phyloP scores from a whole-genome alignment of 495 filamentous ascomycete genomes.

The Talaromyces nanjingensis region DNA sequence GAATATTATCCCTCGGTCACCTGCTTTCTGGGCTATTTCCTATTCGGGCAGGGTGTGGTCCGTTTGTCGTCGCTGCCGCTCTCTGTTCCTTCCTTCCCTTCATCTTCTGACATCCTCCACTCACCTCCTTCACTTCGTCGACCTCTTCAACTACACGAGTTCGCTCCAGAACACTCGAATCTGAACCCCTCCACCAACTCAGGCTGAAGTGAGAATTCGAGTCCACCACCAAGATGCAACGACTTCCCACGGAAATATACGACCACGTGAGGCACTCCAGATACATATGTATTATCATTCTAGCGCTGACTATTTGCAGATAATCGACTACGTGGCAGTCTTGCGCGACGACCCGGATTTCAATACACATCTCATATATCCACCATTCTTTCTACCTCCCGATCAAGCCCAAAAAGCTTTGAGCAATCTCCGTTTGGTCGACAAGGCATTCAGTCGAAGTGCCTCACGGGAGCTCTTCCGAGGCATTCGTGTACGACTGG shows the following conservation, averaged over 20 bases:
- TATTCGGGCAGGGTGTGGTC: no score
- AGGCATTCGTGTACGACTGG: not conserved
- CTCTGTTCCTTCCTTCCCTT: no score
- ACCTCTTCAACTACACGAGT: no score
- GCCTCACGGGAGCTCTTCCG: not conserved
- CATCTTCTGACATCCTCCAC: no score
- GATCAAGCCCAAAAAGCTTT: not conserved
- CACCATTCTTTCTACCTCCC: not conserved
- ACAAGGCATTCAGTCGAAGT: not conserved
- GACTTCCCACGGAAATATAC: not conserved
- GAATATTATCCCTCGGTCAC: no score
- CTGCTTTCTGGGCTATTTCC: no score
- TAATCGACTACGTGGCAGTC: not conserved
- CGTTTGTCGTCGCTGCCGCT: no score
- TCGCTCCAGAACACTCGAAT: no score
- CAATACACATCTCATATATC: not conserved
- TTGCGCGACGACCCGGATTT: not conserved
- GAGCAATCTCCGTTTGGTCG: not conserved
- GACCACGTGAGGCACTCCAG: not conserved
- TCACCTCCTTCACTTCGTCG: no score
- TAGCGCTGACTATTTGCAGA: not conserved
- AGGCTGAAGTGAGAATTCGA: no score
- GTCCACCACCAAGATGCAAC: not conserved
- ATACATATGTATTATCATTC: not conserved
- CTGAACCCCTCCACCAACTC: no score